Evolutionary conservation across 1,139 yeast species (phyloP), one percentile per base, ranked within the genome.

Genomic region (Meyerozyma sp.): DNA sequence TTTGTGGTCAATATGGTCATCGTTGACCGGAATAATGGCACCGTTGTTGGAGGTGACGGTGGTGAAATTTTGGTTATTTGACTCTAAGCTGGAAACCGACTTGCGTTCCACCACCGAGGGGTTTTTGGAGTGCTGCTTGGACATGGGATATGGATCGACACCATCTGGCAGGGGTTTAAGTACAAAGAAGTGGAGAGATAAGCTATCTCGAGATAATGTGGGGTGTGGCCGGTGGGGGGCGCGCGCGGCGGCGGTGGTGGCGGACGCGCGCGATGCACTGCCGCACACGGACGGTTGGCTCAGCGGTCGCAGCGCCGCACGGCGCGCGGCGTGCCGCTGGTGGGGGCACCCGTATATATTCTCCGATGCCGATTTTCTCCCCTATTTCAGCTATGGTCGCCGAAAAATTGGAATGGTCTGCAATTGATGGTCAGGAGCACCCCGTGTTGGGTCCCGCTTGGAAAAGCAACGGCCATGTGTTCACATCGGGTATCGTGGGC

Each of bases 401-500:
- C 21, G 54, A 56, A 51, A 65, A 63, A 50, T 55, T 69, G 41
- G 66, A 65, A 44, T 70, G 76, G 75, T 56, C 68, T 25, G 63
- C 71, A 32, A 59, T 69, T 46, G 66, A 62, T 18, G 71, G 71
- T 13, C 57, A 56, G 48, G 56, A 63, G 56, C 65, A 55, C 53
- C 52, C 63, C 58, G 49, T 61, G 58, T 43, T 75, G 57, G 45
- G 48, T 67, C 82, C 82, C 46, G 81, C 81, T 8, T 70, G 67
- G 54, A 66, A 63, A 42, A 65, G 71, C 54, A 73, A 74, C 47
- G 79, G 77, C 5, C 66, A 72, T 42, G 80, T 79, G 32, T 77
- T 72, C 63, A 74, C 82, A 8, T 65, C 72, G 5, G 73, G 73
- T 2, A 56, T 62, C 29, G 63, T 67, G 21, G 74, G 73, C 4